Conservation (phyloP, 2,329 filamentous ascomycete species). For the Bipolaris victoriae region DNA sequence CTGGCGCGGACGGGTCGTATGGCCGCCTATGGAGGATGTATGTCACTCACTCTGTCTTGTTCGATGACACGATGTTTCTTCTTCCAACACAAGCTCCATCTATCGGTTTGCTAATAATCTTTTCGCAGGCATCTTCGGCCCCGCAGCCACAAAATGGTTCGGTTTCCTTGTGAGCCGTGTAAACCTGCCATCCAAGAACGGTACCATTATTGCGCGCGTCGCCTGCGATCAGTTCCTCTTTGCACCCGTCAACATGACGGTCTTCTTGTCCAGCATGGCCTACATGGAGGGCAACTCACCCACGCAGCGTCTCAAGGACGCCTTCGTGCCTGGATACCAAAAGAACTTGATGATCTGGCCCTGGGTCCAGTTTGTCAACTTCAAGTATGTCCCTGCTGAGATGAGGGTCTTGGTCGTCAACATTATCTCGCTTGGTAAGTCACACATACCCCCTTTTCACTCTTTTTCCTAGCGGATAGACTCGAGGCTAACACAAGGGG, state of each 20-base stretch:
- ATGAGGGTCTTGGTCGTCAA: conserved; percentile 88
- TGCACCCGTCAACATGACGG: conserved; percentile 77
- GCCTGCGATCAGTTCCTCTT: conserved; percentile 79
- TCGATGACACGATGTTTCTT: neutral
- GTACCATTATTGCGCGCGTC: conserved; percentile 78
- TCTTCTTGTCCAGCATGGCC: conserved; percentile 86
- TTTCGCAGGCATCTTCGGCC: conserved; percentile 77
- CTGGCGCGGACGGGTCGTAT: conserved; percentile 74
- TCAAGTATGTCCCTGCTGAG: conserved; percentile 82
- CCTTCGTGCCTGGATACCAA: conserved; percentile 73
- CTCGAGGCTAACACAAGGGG: neutral
- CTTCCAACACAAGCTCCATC: neutral
- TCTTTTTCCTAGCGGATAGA: neutral
- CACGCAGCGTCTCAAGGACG: conserved; percentile 72
- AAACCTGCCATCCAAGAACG: conserved; percentile 65
- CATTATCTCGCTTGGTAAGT: conserved; percentile 69
- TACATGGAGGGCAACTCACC: conserved; percentile 72
- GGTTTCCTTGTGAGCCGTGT: conserved; percentile 75
- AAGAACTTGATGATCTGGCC: conserved; percentile 93
- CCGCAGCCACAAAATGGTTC: conserved; percentile 87
- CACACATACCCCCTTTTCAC: no score
- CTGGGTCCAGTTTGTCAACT: conserved; percentile 82
- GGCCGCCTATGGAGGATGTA: conserved; percentile 79
- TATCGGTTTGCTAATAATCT: neutral
- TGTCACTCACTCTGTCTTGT: conserved; percentile 38